These are phyloP conservation scores for Neopestalotiopsis rosae DNA, from an alignment of 2,329 filamentous ascomycete species.

Conservation along the genomic window DNA sequence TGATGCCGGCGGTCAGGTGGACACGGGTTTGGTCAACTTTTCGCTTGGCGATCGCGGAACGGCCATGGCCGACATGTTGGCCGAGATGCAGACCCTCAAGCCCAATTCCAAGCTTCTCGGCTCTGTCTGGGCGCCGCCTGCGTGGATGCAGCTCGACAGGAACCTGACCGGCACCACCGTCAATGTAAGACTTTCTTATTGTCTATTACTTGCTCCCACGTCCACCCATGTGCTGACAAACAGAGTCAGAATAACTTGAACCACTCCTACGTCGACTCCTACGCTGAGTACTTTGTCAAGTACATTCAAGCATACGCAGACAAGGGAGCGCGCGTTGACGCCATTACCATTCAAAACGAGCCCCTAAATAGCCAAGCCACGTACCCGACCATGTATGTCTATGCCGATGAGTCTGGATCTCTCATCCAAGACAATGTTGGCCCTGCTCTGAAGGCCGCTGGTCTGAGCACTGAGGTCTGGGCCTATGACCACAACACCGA, in stretches of 20 bases:
- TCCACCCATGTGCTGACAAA: slow-evolving; percentile 3
- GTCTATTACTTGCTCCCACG: too few species aligned
- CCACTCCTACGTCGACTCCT: slow-evolving; percentile 39
- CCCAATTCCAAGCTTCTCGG: slow-evolving; percentile 43
- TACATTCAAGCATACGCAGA: slow-evolving; percentile 45
- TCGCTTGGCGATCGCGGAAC: slow-evolving; percentile 43
- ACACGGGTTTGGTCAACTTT: slow-evolving; percentile 38
- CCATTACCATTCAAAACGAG: slow-evolving; percentile 52
- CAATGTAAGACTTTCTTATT: slow-evolving; percentile 7
- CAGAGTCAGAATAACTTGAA: slow-evolving; percentile 42
- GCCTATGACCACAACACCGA: slow-evolving; percentile 49
- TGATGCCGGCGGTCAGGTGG: slow-evolving; percentile 38
- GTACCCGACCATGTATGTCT: slow-evolving; percentile 44
- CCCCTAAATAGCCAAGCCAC: slow-evolving; percentile 45
- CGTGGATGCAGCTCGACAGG: slow-evolving; percentile 48
- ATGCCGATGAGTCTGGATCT: slow-evolving; percentile 40
- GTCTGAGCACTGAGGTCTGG: slow-evolving; percentile 51
- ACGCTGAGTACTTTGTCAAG: slow-evolving; percentile 46
- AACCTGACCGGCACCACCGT: slow-evolving; percentile 19
- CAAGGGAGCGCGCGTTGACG: slow-evolving; percentile 42
- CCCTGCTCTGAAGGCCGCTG: slow-evolving; percentile 43
- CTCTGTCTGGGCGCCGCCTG: slow-evolving; percentile 45
- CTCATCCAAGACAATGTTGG: slow-evolving; percentile 45
- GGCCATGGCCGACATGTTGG: slow-evolving; percentile 43
- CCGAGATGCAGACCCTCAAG: slow-evolving; percentile 40